A percentile compares a stretch with the other conserved stretches of the same genome.
Conservation (phyloP, 768 basidiomycete genomes). For the Suillus bovinus region DNA sequence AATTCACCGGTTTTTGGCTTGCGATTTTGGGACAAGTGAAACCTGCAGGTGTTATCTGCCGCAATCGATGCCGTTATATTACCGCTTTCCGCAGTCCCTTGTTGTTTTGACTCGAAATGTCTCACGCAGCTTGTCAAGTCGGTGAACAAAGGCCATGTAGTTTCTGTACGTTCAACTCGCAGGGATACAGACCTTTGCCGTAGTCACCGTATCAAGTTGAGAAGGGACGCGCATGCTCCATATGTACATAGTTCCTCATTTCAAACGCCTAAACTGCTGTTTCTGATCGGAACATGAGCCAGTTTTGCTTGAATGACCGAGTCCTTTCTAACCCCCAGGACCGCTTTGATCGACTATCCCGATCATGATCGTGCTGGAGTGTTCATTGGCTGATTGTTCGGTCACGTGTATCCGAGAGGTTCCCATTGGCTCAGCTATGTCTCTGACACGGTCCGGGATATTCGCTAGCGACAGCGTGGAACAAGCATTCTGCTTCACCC, state of each 20-base stretch:
- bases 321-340: background rate
- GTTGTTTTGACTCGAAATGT: background rate
- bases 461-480: background rate
- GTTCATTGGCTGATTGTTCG: too few species aligned
- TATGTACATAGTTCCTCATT: background rate
- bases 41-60: background rate
- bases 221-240: background rate
- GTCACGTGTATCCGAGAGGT: too few species aligned
- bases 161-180: background rate
- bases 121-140: background rate
- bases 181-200: background rate
- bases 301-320: background rate
- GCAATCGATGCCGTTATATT: background rate
- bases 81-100: background rate
- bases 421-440: too few species aligned
- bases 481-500: too few species aligned
- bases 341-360: too few species aligned
- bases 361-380: background rate
- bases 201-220: background rate
- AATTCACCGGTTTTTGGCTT: background rate
- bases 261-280: background rate
- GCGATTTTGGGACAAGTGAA: background rate
- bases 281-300: background rate
- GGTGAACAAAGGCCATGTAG: background rate
- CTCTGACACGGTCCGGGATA: too few species aligned